phyloP scores from a whole-genome alignment of 352 stramenopile genomes.

The Phytophthora megakarya region DNA sequence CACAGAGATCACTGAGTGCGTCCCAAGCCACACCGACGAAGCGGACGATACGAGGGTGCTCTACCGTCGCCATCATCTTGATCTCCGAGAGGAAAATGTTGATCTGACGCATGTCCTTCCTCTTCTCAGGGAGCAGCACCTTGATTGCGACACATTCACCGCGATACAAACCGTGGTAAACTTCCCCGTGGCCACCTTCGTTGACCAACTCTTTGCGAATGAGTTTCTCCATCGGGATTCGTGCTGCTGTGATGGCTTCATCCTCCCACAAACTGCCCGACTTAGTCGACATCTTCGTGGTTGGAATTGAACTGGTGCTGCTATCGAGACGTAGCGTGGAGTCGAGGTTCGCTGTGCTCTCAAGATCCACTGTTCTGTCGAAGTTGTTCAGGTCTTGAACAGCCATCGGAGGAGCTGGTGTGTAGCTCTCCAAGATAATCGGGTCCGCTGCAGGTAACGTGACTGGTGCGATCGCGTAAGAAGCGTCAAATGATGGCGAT shows the following conservation, averaged over 20 bases:
- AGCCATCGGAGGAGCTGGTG: slow-evolving; percentile 7
- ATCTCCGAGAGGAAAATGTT: slow-evolving; percentile 59
- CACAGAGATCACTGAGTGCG: slow-evolving; percentile 46
- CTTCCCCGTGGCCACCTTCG: slow-evolving; percentile 51
- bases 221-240: slow-evolving; percentile 60
- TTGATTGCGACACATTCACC: slow-evolving; percentile 62
- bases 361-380: slow-evolving; percentile 34
- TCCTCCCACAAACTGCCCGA: slow-evolving; percentile 42
- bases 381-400: slow-evolving; percentile 27
- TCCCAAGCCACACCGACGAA: slow-evolving; percentile 70
- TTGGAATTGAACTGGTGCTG: slow-evolving; percentile 7
- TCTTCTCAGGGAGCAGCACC: slow-evolving; percentile 41
- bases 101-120: slow-evolving; percentile 52
- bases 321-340: slow-evolving; percentile 31
- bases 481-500: slow-evolving; percentile 28
- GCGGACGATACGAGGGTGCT: slow-evolving; percentile 61
- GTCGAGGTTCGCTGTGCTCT: slow-evolving; percentile 27
- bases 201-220: slow-evolving; percentile 43
- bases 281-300: slow-evolving; percentile 14
- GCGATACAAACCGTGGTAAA: slow-evolving; percentile 53
- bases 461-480: slow-evolving; percentile 16
- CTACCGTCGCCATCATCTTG: slow-evolving; percentile 58
- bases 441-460: slow-evolving; percentile 18
- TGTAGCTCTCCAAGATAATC: slow-evolving; percentile 26
- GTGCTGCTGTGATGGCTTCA: slow-evolving; percentile 31